These are phyloP conservation scores for Aureobasidium uvarum DNA, from an alignment of 2,329 filamentous ascomycete genomes.

Conservation along the genomic window DNA sequence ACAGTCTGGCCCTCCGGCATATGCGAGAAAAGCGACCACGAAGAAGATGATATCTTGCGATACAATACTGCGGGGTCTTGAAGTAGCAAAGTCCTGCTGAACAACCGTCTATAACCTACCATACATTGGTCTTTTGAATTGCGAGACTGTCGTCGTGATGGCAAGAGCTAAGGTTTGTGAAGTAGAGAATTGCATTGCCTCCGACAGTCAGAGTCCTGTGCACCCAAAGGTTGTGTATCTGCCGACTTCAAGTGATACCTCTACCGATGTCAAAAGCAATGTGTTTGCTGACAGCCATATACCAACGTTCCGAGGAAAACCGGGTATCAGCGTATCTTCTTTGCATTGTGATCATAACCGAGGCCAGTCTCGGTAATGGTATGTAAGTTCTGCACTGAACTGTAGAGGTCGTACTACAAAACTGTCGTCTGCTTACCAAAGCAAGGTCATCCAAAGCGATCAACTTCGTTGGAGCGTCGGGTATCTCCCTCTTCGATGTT, in stretches of 20 bases:
- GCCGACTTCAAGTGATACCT: neutral
- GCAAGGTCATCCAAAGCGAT: neutral
- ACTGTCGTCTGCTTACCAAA: neutral
- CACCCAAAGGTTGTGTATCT: neutral
- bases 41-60: neutral
- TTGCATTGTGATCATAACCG: neutral
- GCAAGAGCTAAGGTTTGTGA: too few species aligned
- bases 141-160: neutral
- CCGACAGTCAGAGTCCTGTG: neutral
- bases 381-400: neutral
- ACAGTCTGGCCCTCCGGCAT: neutral
- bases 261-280: slow-evolving; percentile 1
- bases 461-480: neutral
- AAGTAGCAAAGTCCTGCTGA: neutral
- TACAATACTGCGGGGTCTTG: neutral
- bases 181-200: neutral
- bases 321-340: neutral
- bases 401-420: neutral
- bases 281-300: neutral
- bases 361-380: neutral
- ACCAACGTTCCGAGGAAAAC: neutral
- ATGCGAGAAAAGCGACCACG: neutral
- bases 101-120: neutral
- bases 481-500: neutral
- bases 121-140: neutral